Conservation (phyloP, 306 rosid species). For the Ochetophila trinervis region DNA sequence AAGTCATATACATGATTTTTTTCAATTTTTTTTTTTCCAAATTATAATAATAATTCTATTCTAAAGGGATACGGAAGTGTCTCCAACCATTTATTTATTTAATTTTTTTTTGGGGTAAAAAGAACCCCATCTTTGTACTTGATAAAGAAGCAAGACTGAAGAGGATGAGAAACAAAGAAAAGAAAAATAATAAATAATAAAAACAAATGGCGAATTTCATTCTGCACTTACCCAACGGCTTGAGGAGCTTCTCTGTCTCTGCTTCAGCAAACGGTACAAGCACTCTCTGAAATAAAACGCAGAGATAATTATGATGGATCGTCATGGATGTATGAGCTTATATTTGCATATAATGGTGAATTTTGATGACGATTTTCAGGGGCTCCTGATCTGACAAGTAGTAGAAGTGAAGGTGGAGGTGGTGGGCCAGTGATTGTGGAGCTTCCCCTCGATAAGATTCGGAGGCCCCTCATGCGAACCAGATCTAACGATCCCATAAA, state of each 20-base stretch:
- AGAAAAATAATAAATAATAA: neutral
- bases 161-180: neutral
- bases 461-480: slow-evolving; percentile 87
- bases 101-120: too few relatives aligned
- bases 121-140: too few relatives aligned
- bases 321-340: neutral
- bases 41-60: too few relatives aligned
- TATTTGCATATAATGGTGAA: neutral
- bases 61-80: too few relatives aligned
- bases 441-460: slow-evolving; percentile 88
- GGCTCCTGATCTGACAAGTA: slow-evolving; percentile 40
- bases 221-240: slow-evolving; percentile 51
- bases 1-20: neutral
- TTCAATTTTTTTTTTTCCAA: too few relatives aligned
- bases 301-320: neutral
- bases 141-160: neutral
- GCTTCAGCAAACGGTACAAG: slow-evolving; percentile 69
- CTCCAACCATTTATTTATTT: too few relatives aligned
- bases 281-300: neutral
- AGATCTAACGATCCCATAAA: slow-evolving; percentile 72
- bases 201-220: slow-evolving; percentile 64
- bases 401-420: slow-evolving; percentile 41
- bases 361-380: slow-evolving; percentile 35
- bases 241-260: slow-evolving; percentile 56
- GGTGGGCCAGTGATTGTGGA: slow-evolving; percentile 84